Evolutionary conservation across 116 monocot species (phyloP).

Genomic region (Papilionanthe hybrid): DNA sequence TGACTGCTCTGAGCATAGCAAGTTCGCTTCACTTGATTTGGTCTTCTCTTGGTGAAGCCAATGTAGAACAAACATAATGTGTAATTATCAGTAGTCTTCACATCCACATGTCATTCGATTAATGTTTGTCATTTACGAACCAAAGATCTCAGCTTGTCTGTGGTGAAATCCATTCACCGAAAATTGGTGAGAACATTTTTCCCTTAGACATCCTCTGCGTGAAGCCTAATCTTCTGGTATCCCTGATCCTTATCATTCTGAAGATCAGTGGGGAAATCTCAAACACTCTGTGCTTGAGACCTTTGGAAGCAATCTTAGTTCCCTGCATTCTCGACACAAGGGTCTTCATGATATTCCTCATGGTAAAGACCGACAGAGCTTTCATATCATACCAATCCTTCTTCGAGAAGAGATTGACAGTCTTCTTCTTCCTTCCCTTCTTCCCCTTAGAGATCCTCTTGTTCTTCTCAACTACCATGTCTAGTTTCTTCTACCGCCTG

Average conservation of each 20-base stretch:
- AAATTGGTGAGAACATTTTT: slow-evolving; percentile 89
- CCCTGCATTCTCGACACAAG: slow-evolving; percentile 90
- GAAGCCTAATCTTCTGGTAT: slow-evolving; percentile 72
- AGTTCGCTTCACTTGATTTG: slow-evolving; percentile 78
- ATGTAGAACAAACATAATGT: slow-evolving; percentile 72
- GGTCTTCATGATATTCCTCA: slow-evolving; percentile 73
- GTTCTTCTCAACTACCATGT: slow-evolving; percentile 40
- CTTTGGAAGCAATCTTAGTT: slow-evolving; percentile 85
- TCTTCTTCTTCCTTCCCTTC: slow-evolving; percentile 89
- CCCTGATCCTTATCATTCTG: slow-evolving; percentile 79
- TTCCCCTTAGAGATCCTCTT: slow-evolving; percentile 89
- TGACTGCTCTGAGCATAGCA: slow-evolving; percentile 82
- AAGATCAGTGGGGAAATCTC: slow-evolving; percentile 66
- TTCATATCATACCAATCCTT: slow-evolving; percentile 98
- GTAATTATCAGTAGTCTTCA: slow-evolving; percentile 85
- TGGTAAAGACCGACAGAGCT: slow-evolving; percentile 63
- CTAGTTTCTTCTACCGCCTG: not conserved
- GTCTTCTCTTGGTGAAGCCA: slow-evolving; percentile 74
- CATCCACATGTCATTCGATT: slow-evolving; percentile 87
- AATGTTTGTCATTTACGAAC: slow-evolving; percentile 76
- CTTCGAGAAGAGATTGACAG: slow-evolving; percentile 84
- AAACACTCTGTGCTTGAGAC: slow-evolving; percentile 83
- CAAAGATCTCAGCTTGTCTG: slow-evolving; percentile 79
- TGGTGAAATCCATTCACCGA: slow-evolving; percentile 90
- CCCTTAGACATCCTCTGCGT: slow-evolving; percentile 78